Base-by-base conservation (phyloP, 176 grass and related monocot species). In the Aegilops bicornis region DNA sequence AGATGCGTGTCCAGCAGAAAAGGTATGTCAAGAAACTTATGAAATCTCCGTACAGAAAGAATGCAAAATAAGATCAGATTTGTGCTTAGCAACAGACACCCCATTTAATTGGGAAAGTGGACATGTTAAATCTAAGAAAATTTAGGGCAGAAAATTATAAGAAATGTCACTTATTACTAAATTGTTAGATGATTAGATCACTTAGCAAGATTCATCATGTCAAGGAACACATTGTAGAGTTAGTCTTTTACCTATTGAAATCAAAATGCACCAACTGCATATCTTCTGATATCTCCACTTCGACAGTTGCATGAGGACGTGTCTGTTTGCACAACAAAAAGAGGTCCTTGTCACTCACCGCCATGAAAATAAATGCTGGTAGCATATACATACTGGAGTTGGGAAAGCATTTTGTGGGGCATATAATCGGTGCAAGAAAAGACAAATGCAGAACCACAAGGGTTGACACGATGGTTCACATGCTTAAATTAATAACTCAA, bases 201-300 rank as follows among this genome's bases (percentile, higher is more conserved):
- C 52, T 22, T 71, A 47, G 43, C 59, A 69, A 15, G 33, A 75
- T 42, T n/a, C 23, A 75, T 75, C 29, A 75, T 47, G 17, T 16
- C 25, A 66, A 78, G 33, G 22, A 69, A 31, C 66, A 79, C 14
- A 43, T 62, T 39, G 54, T 39, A 75, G 8, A 84, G 67, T 76
- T 76, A 16, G 35, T 61, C 50, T 77, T 68, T 70, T 96, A 98
- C 97, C 97, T 98, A 88, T 98, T 98, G 66, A 98, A 98, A 78
- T 99, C 94, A 65, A 99, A 96, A 96, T 99, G 97, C 40, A 99
- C 97, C 69, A 94, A 78, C 40, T 99, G 97, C 93, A 96, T 96
- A 80, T 99, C 97, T 91, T 99, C 97, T 69, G 97, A 99, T 88
- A 99, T 96, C 83, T 99, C 97, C 73, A 99, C 97, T 87, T 99